Conservation (phyloP, 2,329 filamentous ascomycete genomes). For the Sphaerulina vaccinii region DNA sequence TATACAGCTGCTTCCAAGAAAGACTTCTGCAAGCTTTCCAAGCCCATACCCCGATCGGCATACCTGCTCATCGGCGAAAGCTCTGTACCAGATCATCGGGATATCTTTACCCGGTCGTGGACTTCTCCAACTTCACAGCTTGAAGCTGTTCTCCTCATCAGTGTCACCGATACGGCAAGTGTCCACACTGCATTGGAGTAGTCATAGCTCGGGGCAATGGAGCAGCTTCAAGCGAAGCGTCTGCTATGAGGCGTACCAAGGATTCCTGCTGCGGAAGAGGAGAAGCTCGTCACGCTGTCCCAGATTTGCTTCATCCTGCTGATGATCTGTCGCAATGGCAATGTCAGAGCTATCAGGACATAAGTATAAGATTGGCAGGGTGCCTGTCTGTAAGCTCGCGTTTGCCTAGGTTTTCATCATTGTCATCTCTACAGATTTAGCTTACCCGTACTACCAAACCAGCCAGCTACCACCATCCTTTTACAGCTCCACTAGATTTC, state of each 20-base stretch:
- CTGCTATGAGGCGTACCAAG: neutral
- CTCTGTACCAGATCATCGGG: neutral
- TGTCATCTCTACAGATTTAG: neutral
- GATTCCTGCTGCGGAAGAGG: neutral
- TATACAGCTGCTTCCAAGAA: too few relatives aligned
- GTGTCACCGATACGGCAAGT: neutral
- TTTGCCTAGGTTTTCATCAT: neutral
- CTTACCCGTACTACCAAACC: neutral
- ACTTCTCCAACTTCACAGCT: neutral
- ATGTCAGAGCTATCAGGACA: neutral
- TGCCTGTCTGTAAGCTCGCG: neutral
- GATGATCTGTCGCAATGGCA: neutral
- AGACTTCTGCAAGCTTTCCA: too few relatives aligned
- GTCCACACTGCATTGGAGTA: neutral
- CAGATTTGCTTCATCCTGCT: neutral
- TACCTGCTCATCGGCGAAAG: neutral
- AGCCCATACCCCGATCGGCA: neutral
- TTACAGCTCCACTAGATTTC: neutral
- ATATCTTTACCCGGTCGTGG: neutral
- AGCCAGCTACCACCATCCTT: neutral
- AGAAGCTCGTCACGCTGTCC: constrained; percentile 9
- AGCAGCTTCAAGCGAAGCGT: constrained; percentile 8
- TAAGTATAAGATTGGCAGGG: constrained; percentile 1
- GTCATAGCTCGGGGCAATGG: constrained; percentile 16
- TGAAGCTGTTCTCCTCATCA: constrained; percentile 3